Evolutionary conservation across 1,284 basidiomycete species (phyloP), one percentile per base, ranked within the genome.

Genomic region (Laetiporus sulphureus): DNA sequence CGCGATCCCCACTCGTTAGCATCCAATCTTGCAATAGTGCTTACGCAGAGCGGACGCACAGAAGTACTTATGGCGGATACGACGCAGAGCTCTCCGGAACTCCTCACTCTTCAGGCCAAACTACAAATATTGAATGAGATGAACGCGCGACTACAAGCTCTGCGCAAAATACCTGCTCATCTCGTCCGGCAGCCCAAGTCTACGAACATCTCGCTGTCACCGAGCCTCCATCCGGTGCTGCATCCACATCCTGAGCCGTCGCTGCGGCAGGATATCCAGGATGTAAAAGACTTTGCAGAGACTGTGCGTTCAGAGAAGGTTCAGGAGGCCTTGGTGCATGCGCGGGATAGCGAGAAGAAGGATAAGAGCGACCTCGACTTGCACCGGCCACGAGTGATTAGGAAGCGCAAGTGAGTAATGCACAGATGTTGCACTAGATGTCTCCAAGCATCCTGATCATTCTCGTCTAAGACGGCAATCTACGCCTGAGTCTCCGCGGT

Each of bases 401-500:
- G 72, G 49, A 80, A 74, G 55, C 67, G 71, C 57, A 71, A 70
- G 77, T 75, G 55, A 39, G 68, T 65, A 20, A 13, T 33, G 20
- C 37, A 23, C 13, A 27, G 20, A 12, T 5, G 5, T 40, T 5
- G n/a, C 18, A 29, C 24, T 18, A 20, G 22, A 20, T 5, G 32
- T 27, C n/a, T n/a, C n/a, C 25, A 27, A 27, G 25, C 8, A 13
- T 27, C 25, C 25, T 24, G 20, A 13, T 7, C 19, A 32, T 23
- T 11, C 10, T 19, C n/a, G n/a, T 8, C 13, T 11, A 44, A 82
- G 77, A 50, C 68, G 72, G 7, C 66, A 68, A 3, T 68, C 67
- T n/a, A 72, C 74, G 3, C 78, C 78, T 5, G 73, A 71, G 21
- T 81, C 79, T 2, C 77, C 80, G 5, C 72, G 73, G 42, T 73